A percentile compares a stretch with the other conserved stretches of the same genome.
Evolutionary conservation across 164 flowering plant species (phyloP).

Genomic region (Vitis labrusca): DNA sequence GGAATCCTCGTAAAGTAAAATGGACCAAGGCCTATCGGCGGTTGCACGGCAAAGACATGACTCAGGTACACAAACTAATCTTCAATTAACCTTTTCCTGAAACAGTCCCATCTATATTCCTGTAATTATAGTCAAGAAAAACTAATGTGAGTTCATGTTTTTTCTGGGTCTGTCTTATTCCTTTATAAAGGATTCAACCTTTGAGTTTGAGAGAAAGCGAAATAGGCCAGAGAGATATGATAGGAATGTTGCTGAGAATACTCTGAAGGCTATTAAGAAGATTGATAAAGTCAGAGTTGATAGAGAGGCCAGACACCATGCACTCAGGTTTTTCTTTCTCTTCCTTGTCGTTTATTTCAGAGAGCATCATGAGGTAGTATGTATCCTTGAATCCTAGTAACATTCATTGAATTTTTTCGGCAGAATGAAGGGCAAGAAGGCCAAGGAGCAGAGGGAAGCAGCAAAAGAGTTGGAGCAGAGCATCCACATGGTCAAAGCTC

Average conservation of each 20-base stretch:
- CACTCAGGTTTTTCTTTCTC: constrained; percentile 30
- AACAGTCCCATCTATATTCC: too few relatives aligned
- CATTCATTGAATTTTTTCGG: neutral
- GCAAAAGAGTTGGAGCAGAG: constrained; percentile 56
- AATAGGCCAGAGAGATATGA: constrained; percentile 76
- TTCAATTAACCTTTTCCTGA: neutral
- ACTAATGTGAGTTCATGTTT: too few relatives aligned
- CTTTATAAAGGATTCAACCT: constrained; percentile 51
- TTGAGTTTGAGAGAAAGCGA: constrained; percentile 69
- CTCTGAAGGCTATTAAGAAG: constrained; percentile 61
- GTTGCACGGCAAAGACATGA: constrained; percentile 89
- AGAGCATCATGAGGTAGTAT: neutral
- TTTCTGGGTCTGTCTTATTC: neutral
- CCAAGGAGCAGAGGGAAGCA: constrained; percentile 36
- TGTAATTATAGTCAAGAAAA: too few relatives aligned
- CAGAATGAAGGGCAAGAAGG: constrained; percentile 53
- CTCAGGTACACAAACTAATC: constrained; percentile 49
- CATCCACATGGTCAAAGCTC: constrained; percentile 60
- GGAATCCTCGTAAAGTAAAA: constrained; percentile 91
- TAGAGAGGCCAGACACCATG: constrained; percentile 40
- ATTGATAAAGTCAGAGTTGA: constrained; percentile 51
- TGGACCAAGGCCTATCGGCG: constrained; percentile 94
- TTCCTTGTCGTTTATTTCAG: neutral
- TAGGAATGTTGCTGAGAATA: constrained; percentile 50
- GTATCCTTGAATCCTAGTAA: too few relatives aligned